Conservation (phyloP, 805 yeast species). For the Barnettozyma salicaria region DNA sequence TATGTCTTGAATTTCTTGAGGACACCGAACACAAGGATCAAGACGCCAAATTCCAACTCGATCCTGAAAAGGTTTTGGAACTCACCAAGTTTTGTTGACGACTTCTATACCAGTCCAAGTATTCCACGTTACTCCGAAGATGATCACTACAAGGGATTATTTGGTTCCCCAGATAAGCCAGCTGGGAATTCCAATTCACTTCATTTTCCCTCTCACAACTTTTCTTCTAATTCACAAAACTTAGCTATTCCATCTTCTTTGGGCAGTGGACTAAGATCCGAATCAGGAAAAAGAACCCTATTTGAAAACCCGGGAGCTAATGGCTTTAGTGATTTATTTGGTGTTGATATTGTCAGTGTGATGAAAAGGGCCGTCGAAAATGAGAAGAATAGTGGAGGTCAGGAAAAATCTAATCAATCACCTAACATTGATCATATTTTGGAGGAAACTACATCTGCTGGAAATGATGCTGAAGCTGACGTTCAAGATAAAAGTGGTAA, state of each 20-base stretch:
- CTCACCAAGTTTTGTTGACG: constrained; percentile 62
- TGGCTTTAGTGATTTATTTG: constrained; percentile 40
- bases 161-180: constrained; percentile 32
- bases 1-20: constrained; percentile 21
- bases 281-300: constrained; percentile 3
- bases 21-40: constrained; percentile 28
- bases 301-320: constrained; percentile 15
- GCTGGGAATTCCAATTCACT: not conserved
- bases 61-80: constrained; percentile 52
- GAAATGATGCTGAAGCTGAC: not conserved
- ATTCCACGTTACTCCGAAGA: constrained; percentile 27
- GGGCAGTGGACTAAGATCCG: constrained; percentile 5
- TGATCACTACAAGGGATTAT: constrained; percentile 24
- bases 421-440: no score
- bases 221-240: not conserved
- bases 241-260: constrained; percentile 2
- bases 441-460: not conserved
- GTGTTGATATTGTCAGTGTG: constrained; percentile 50
- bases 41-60: constrained; percentile 29
- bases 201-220: constrained; percentile 3
- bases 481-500: constrained; percentile 2
- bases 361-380: constrained; percentile 39
- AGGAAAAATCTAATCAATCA: no score
- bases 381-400: no score
- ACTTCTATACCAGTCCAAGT: constrained; percentile 53